Evolutionary conservation across 2,329 filamentous ascomycete genomes (phyloP).

Genomic region (Fonsecaea pedrosoi): DNA sequence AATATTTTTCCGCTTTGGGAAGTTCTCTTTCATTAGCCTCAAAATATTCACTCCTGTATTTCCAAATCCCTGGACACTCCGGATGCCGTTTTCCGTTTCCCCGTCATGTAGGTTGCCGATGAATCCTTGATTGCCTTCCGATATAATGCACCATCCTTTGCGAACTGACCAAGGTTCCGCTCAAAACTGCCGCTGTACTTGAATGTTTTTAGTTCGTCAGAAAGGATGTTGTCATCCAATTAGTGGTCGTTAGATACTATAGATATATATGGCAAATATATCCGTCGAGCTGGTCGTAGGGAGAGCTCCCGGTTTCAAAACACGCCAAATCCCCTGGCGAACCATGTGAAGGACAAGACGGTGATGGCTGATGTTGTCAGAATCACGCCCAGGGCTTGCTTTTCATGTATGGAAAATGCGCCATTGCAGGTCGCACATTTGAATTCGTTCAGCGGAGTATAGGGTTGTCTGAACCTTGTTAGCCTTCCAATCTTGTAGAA

Average conservation of each 20-base stretch:
- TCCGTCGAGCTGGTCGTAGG: neutral
- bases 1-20: conserved; percentile 10
- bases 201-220: conserved; percentile 28
- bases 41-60: conserved; percentile 12
- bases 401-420: conserved; percentile 60
- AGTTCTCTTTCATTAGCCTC: conserved; percentile 19
- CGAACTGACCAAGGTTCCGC: conserved; percentile 18
- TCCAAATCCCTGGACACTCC: conserved; percentile 24
- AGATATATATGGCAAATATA: conserved; percentile 23
- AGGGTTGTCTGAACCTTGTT: conserved; percentile 35
- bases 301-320: conserved; percentile 33
- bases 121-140: conserved; percentile 16
- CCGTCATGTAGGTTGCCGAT: conserved; percentile 26
- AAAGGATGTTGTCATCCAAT: conserved; percentile 29
- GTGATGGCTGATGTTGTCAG: conserved; percentile 64
- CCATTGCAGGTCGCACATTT: conserved; percentile 63
- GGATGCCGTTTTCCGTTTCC: conserved; percentile 24
- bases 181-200: conserved; percentile 27
- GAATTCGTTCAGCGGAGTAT: conserved; percentile 51
- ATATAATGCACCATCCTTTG: conserved; percentile 10
- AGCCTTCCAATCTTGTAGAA: conserved; percentile 37
- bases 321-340: conserved; percentile 52
- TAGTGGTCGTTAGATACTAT: conserved; percentile 26
- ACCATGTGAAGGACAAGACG: conserved; percentile 63
- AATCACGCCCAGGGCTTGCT: conserved; percentile 62